phyloP scores from a whole-genome alignment of 2,329 filamentous ascomycete genomes.

The Mycogone perniciosa region DNA sequence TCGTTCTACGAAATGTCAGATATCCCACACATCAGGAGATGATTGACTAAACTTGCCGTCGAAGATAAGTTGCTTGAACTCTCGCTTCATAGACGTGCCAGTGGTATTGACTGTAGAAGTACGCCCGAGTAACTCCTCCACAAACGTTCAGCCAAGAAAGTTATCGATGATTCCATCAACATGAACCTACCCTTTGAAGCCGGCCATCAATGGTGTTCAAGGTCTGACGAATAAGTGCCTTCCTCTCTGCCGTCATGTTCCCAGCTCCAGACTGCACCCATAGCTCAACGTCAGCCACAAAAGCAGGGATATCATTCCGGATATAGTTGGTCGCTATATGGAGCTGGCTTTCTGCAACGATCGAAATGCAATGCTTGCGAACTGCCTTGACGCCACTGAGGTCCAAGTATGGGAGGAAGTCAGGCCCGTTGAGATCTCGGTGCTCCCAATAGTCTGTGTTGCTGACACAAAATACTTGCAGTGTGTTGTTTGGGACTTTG shows the following conservation, averaged over 20 bases:
- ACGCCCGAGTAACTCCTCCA: not conserved
- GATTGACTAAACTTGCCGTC: not conserved
- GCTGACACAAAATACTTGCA: constrained; percentile 39
- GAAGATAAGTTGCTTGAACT: not conserved
- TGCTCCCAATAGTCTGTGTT: constrained; percentile 37
- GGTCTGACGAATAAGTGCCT: constrained; percentile 24
- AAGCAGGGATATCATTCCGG: constrained; percentile 32
- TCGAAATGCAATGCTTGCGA: constrained; percentile 37
- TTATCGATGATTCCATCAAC: not conserved
- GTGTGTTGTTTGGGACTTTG: constrained; percentile 16
- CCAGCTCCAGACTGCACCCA: constrained; percentile 40
- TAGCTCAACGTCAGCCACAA: constrained; percentile 34
- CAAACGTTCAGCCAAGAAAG: not conserved
- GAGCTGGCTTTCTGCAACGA: constrained; percentile 38
- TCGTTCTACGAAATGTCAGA: not conserved
- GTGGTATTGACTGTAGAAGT: not conserved
- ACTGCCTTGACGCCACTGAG: constrained; percentile 38
- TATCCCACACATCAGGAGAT: not conserved
- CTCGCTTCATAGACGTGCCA: not conserved
- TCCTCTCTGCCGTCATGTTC: constrained; percentile 31
- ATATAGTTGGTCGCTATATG: constrained; percentile 32
- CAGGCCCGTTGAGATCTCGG: constrained; percentile 20
- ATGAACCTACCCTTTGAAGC: constrained; percentile 25
- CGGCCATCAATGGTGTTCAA: constrained; percentile 27
- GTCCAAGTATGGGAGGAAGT: constrained; percentile 26